These are phyloP conservation scores for Epichloe hybrida DNA, from an alignment of 2,329 filamentous ascomycete genomes.

Conservation along the genomic window DNA sequence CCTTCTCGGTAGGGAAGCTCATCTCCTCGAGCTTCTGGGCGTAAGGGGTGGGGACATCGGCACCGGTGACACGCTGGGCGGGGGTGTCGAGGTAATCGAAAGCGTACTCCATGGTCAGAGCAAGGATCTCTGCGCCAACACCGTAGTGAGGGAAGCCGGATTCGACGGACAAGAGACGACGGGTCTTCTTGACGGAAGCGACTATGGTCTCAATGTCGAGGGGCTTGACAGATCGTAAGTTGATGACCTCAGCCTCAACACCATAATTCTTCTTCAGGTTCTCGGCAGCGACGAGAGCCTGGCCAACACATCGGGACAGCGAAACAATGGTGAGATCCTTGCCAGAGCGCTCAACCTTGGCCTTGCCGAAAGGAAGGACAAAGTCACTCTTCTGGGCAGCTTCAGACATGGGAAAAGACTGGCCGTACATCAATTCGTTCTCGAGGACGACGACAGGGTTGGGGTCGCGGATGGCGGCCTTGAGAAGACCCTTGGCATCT, in stretches of 20 bases:
- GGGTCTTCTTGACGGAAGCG: conserved; percentile 98
- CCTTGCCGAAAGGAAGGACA: conserved; percentile 93
- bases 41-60: conserved; percentile 94
- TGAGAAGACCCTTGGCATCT: conserved; percentile 94
- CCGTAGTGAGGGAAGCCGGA: conserved; percentile 94
- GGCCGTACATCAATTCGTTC: conserved; percentile 86
- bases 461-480: conserved; percentile 94
- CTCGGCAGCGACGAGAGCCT: conserved; percentile 78
- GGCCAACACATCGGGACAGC: conserved; percentile 88
- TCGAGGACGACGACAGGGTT: conserved; percentile 90
- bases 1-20: conserved; percentile 79
- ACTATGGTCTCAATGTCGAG: conserved; percentile 90
- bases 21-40: conserved; percentile 87
- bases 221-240: conserved; percentile 94
- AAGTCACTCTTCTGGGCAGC: conserved; percentile 94
- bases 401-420: conserved; percentile 93
- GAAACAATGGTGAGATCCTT: conserved; percentile 95
- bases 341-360: conserved; percentile 93
- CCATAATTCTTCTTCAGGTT: conserved; percentile 93
- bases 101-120: conserved; percentile 90
- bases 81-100: conserved; percentile 97
- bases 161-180: conserved; percentile 80
- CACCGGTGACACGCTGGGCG: conserved; percentile 85
- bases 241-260: conserved; percentile 91
- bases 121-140: conserved; percentile 83